Percentiles rank a stretch among this genome's conserved stretches.
These are phyloP conservation scores for Chaetomium tenue DNA, from an alignment of 495 filamentous ascomycete genomes.

Conservation along the genomic window DNA sequence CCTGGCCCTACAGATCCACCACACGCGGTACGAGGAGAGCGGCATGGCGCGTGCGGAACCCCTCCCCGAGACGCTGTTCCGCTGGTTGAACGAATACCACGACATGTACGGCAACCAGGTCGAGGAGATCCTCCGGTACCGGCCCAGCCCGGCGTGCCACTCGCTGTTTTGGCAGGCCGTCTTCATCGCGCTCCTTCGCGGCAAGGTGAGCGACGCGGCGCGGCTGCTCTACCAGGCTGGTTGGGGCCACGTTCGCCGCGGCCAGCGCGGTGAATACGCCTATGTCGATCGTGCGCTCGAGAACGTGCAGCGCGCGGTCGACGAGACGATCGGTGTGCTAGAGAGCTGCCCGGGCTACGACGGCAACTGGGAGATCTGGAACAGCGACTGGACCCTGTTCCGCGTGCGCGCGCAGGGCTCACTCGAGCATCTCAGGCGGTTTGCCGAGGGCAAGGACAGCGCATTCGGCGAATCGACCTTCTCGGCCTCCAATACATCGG, in stretches of 20 bases:
- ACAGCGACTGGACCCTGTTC: constrained; percentile 74
- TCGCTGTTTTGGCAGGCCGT: constrained; percentile 77
- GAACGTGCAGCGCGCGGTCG: constrained; percentile 67
- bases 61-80: constrained; percentile 69
- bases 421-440: constrained; percentile 63
- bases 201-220: constrained; percentile 61
- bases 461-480: constrained; percentile 39
- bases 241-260: constrained; percentile 64
- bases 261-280: constrained; percentile 53
- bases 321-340: constrained; percentile 62
- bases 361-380: constrained; percentile 72
- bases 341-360: constrained; percentile 66
- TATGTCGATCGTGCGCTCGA: constrained; percentile 69
- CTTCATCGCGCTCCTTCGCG: constrained; percentile 64
- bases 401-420: constrained; percentile 65
- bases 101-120: constrained; percentile 59
- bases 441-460: constrained; percentile 68
- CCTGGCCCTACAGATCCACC: constrained; percentile 70
- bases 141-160: constrained; percentile 70
- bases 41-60: constrained; percentile 42
- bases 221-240: constrained; percentile 65
- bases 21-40: constrained; percentile 56
- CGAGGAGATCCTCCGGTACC: constrained; percentile 56
- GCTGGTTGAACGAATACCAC: constrained; percentile 74
- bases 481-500: constrained; percentile 36